phyloP scores from a whole-genome alignment of 129 eudicot species.

The Flaveria trinervia region DNA sequence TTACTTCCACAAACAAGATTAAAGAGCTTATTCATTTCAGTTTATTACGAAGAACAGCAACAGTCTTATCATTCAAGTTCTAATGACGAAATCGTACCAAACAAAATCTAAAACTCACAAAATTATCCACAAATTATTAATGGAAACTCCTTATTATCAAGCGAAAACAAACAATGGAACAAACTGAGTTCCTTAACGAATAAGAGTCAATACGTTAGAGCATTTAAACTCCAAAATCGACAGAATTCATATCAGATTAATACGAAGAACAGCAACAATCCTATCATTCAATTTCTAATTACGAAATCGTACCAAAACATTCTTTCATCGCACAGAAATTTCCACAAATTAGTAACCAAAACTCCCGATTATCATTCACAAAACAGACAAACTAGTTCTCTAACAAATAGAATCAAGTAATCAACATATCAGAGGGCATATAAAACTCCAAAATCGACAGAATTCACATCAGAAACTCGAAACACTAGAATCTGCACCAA shows the following conservation, averaged over 20 bases:
- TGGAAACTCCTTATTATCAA: too few species aligned
- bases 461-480: background rate
- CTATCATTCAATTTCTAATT: background rate
- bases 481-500: conserved; percentile 18
- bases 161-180: too few species aligned
- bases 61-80: too few species aligned
- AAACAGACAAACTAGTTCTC: background rate
- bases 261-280: background rate
- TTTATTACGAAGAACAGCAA: too few species aligned
- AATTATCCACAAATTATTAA: too few species aligned
- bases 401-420: background rate
- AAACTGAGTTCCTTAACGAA: too few species aligned
- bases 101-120: too few species aligned
- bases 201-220: too few species aligned
- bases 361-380: background rate
- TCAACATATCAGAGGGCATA: background rate
- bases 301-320: conserved; percentile 10
- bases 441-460: background rate
- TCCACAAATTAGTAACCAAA: background rate
- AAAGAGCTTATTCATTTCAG: background rate
- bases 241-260: background rate
- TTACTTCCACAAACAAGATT: background rate
- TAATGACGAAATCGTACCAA: too few species aligned
- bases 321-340: conserved; percentile 2
- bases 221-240: too few species aligned